A percentile compares a stretch with the other conserved stretches of the same genome.
These are phyloP conservation scores for Dentiscutata heterogama DNA, from an alignment of 371 early-diverging fungal species.

Conservation along the genomic window DNA sequence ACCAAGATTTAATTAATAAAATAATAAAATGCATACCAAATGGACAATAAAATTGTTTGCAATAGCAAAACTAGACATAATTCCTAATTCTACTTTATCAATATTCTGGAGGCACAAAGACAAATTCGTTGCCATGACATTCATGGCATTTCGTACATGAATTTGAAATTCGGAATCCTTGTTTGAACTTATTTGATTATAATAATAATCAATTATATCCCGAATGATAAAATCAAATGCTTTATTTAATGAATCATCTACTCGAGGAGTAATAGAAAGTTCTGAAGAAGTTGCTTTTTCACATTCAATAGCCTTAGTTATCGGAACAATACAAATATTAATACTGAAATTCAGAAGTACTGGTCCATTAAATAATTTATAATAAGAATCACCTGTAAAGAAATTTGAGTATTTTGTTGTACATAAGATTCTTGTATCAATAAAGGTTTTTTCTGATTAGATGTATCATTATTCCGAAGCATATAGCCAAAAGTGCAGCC, in stretches of 20 bases:
- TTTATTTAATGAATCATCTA: conserved; percentile 21
- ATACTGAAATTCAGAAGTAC: neutral
- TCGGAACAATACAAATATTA: neutral
- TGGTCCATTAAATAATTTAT: neutral
- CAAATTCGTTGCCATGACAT: conserved; percentile 42
- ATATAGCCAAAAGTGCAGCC: conserved; percentile 14
- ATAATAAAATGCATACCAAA: conserved; percentile 29
- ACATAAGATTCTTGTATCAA: neutral
- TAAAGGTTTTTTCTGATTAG: neutral
- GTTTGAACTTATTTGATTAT: conserved; percentile 23
- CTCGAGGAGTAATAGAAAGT: conserved; percentile 2
- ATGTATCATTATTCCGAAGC: neutral
- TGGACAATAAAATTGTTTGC: conserved; percentile 38
- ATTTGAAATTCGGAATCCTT: conserved; percentile 11
- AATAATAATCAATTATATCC: conserved; percentile 28
- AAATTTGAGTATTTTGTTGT: neutral
- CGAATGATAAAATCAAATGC: conserved; percentile 24
- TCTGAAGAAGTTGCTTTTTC: neutral
- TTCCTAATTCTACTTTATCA: conserved; percentile 38
- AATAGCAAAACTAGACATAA: conserved; percentile 37
- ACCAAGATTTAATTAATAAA: neutral
- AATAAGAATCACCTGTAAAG: neutral
- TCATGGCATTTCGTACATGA: conserved; percentile 23
- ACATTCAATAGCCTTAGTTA: neutral
- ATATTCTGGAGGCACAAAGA: conserved; percentile 21